Evolutionary conservation across 257 asterid genomes (phyloP), one percentile per base, ranked within the genome.

Genomic region (Solanum clarkiae): DNA sequence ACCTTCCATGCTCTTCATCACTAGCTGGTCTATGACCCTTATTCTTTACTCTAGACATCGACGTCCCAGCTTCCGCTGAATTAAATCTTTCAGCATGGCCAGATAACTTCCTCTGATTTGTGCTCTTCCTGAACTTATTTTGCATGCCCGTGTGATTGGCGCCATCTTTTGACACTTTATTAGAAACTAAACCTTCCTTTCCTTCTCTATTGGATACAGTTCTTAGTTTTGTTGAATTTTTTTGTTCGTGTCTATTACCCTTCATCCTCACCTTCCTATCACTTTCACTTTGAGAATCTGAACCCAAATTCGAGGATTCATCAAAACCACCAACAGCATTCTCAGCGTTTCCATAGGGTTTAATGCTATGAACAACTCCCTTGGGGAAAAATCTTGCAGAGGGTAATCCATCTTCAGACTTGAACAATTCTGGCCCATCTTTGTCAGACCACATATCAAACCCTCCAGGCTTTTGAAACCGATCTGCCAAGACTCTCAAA

Each of bases 391-490:
- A 97, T 91, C 99, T 91, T 10, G 96, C 88, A 0, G 98, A 91
- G 29, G 95, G 95, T 84, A 92, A 69, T 16, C 87, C 97, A 55
- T 86, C 71, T 81, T 87, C 93, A 66, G 85, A 66, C 88, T 95
- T 87, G 57, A 97, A 93, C 92, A 97, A 85, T 66, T 97, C 96
- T 45, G 99, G 99, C 44, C 99, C 99, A 44, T 95, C 99, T 32
- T 88, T 88, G 4, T 97, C 98, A 0, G 98, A 91, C 99, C 99
- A 95, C 97, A 95, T 82, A 87, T 97, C 99, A 54, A 97, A 89
- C 86, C 99, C 99, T 1, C 98, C 98, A 71, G 97, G 97, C 92
- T 86, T 95, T 94, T 97, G 98, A 87, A 97, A 97, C 87, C 99
- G 91, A 75, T 95, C 99, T 3, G 99, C 99, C 89, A 97, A 88